These are phyloP conservation scores for Cyphellophora attinorum DNA, from an alignment of 2,329 filamentous ascomycete species.

Conservation along the genomic window DNA sequence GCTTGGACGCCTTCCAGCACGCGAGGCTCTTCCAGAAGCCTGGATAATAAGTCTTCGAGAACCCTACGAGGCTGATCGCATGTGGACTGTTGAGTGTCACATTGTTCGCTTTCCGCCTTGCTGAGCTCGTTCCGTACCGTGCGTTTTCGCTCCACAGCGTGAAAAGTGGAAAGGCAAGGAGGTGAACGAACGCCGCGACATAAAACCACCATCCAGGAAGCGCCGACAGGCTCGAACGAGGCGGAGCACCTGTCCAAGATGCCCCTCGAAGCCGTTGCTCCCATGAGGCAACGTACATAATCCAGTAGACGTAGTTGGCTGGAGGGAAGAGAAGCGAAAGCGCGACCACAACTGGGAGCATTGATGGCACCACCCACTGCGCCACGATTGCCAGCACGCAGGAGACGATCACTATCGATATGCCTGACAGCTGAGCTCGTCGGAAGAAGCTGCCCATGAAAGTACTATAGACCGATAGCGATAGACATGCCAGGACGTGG, in stretches of 20 bases:
- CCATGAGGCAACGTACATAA: slow-evolving; percentile 64
- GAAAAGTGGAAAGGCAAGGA: slow-evolving; percentile 64
- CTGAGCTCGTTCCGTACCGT: slow-evolving; percentile 64
- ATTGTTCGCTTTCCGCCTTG: slow-evolving; percentile 34
- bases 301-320: slow-evolving; percentile 77
- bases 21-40: slow-evolving; percentile 45
- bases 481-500: slow-evolving; percentile 64
- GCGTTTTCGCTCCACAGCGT: slow-evolving; percentile 62
- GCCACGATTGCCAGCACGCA: slow-evolving; percentile 71
- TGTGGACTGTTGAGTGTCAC: slow-evolving; percentile 22
- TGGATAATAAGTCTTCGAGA: slow-evolving; percentile 69
- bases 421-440: slow-evolving; percentile 76
- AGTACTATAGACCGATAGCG: slow-evolving; percentile 68
- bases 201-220: slow-evolving; percentile 66
- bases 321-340: slow-evolving; percentile 71
- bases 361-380: slow-evolving; percentile 57
- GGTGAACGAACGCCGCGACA: slow-evolving; percentile 66
- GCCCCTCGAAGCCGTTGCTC: slow-evolving; percentile 52
- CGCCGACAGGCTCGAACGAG: slow-evolving; percentile 51
- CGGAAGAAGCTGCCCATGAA: slow-evolving; percentile 74
- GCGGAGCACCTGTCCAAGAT: slow-evolving; percentile 52
- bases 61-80: slow-evolving; percentile 60
- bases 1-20: slow-evolving; percentile 42
- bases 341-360: slow-evolving; percentile 53
- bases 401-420: slow-evolving; percentile 60